Base-by-base conservation (phyloP, 768 basidiomycete genomes). In the Kwoniella europaea region DNA sequence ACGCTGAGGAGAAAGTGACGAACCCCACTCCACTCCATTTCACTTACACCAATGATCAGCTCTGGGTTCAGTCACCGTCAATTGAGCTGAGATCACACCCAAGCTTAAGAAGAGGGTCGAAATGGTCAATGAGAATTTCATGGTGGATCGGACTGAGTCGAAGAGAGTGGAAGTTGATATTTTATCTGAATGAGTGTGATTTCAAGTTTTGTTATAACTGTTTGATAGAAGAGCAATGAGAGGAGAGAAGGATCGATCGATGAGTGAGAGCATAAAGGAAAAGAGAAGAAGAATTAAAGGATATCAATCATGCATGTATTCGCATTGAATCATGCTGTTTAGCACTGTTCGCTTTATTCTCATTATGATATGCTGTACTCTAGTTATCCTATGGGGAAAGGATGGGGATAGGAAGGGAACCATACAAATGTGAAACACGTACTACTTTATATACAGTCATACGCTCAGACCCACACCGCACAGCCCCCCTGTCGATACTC, bases 1-100 rank as follows among this genome's bases (percentile, higher is more conserved):
- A 24, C 24, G 35, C 20, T 29, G n/a, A 55, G 2, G 46, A n/a
- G 18, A 27, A 7, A 24, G 18, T 10, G 27, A 41, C 1, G 7
- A 15, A 52, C 12, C 16, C n/a, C 15, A 53, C 52, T 44, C 24
- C 16, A 53, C 52, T 44, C 24, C 16, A 66, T 27, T n/a, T 3
- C 18, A 74, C 77, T 70, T 29, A 79, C 77, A 79, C 77, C 77
- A 79, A n/a, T 71, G 71, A 46, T 58, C 56, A 13, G 75, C 62
- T 16, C 62, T 63, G 1, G 77, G 77, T 55, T 76, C 52, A 42
- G 65, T 62, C 16, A 79, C 42, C 7, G 67, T 73, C 53, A 79
- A 63, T 27, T 41, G 29, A 12, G 72, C 75, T 15, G 46, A 62
- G 62, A 60, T 63, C 3, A 57, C 43, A 3, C 64, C 64, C 13